Evolutionary conservation across 2,329 filamentous ascomycete species (phyloP).

Genomic region (Aspergillus flavus): DNA sequence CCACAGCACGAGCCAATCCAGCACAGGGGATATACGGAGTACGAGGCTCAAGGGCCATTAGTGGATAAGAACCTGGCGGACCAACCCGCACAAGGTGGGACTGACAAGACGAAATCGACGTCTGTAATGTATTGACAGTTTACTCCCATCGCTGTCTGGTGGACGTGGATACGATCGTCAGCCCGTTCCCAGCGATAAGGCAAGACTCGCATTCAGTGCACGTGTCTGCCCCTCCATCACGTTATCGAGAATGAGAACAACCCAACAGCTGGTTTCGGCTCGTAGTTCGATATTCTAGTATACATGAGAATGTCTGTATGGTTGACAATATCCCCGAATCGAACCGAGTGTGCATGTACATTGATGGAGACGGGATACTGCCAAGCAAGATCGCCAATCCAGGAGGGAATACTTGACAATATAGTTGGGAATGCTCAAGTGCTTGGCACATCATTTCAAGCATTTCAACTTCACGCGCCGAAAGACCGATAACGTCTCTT

Average conservation of each 20-base stretch:
- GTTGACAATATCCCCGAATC: background rate
- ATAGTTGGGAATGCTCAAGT: background rate
- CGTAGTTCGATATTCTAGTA: too few species aligned
- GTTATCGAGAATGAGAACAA: background rate
- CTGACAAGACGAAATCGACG: background rate
- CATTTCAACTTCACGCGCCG: background rate
- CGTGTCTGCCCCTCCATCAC: background rate
- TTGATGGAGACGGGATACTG: background rate
- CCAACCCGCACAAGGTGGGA: background rate
- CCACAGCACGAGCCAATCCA: background rate
- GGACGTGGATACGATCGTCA: background rate
- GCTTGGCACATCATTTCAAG: background rate
- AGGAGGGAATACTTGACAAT: background rate
- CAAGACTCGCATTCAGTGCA: background rate
- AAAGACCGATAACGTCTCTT: background rate
- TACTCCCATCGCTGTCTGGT: background rate
- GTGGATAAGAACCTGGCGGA: background rate
- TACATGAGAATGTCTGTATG: background rate
- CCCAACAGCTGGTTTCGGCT: background rate
- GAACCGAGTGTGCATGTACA: background rate
- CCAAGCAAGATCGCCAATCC: background rate
- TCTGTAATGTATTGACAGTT: background rate
- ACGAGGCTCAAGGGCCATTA: background rate
- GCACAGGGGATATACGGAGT: background rate
- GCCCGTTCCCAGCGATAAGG: background rate